These are phyloP conservation scores for Lophiotrema nucula DNA, from an alignment of 495 filamentous ascomycete genomes.

Conservation along the genomic window DNA sequence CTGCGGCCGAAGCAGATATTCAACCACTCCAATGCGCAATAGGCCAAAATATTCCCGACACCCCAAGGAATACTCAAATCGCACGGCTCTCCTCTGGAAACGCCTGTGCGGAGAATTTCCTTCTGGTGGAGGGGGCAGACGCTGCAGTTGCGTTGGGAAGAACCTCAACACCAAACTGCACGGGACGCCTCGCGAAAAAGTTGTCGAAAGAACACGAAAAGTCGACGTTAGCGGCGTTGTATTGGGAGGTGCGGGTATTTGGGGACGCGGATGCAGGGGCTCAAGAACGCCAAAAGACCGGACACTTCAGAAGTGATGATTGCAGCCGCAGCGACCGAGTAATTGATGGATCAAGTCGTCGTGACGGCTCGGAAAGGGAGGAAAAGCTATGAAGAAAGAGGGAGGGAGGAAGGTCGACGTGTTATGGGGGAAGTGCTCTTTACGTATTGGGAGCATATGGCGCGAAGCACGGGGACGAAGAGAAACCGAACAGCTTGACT, in stretches of 20 bases:
- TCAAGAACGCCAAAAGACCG: constrained; percentile 2
- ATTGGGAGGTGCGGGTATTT: neutral
- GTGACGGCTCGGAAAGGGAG: neutral
- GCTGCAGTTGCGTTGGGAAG: neutral
- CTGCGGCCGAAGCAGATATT: constrained; percentile 2
- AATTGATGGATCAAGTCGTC: constrained; percentile 3
- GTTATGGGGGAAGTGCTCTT: too few relatives aligned
- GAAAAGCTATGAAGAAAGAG: constrained; percentile 15
- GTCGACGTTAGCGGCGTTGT: constrained; percentile 8
- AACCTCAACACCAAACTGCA: constrained; percentile 24
- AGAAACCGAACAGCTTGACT: too few relatives aligned
- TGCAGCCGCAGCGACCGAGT: neutral
- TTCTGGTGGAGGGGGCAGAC: neutral
- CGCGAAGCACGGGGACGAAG: too few relatives aligned
- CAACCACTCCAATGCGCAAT: neutral
- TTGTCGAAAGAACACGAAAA: constrained; percentile 27
- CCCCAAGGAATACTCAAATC: neutral
- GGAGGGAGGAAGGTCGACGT: constrained; percentile 6
- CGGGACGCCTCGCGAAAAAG: neutral
- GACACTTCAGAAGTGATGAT: constrained; percentile 2
- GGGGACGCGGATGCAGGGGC: constrained; percentile 14
- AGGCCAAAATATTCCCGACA: neutral
- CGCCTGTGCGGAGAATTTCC: neutral
- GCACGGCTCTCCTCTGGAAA: neutral
- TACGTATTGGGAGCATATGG: too few relatives aligned